Evolutionary conservation across 768 basidiomycete genomes (phyloP), one percentile per base, ranked within the genome.

Genomic region (Symmetrospora coprosmae): DNA sequence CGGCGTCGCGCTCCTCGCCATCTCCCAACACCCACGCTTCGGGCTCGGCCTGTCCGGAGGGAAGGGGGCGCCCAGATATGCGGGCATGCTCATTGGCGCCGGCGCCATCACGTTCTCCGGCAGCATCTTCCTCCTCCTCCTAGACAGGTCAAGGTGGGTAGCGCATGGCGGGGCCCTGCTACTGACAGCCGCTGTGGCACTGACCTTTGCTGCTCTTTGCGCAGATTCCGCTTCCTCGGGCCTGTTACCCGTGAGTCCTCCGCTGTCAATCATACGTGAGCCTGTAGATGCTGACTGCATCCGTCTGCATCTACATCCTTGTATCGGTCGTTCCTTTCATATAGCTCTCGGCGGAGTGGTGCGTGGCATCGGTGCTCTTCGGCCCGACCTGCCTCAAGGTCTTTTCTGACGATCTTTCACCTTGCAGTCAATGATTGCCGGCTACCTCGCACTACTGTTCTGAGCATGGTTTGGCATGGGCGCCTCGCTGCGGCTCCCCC

Each of bases 1-100:
- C 28, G 59, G 59, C 8, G 50, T 60, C 25, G 59, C 59, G n/a
- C 27, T 60, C 6, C 37, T 60, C 25, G 59, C 59, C 35, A 60
- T 60, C 17, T 50, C 48, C 3, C 50, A 49, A 40, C 59, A 60
- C 50, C 59, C 59, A 17, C 17, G 46, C 17, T 60, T 60, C 23
- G 46, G 50, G 9, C 43, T 23, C 16, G 59, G 50, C 23, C 6
- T 41, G 7, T 34, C 33, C 23, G 38, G 31, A 31, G 38, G 31
- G 23, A 58, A 43, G 46, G 55, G 55, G 11, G 17, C 46, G 7
- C 17, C 25, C 2, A 58, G 34, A 33, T 58, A 58, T 46, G 55
- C 55, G n/a, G 55, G 55, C 37, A 21, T 19, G 14, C 59, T 60
- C 7, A 60, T 60, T 25, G 48, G 46, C 4, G 33, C 50, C 11